Conservation (phyloP, 257 asterid species). For the Przewalskia tangutica region DNA sequence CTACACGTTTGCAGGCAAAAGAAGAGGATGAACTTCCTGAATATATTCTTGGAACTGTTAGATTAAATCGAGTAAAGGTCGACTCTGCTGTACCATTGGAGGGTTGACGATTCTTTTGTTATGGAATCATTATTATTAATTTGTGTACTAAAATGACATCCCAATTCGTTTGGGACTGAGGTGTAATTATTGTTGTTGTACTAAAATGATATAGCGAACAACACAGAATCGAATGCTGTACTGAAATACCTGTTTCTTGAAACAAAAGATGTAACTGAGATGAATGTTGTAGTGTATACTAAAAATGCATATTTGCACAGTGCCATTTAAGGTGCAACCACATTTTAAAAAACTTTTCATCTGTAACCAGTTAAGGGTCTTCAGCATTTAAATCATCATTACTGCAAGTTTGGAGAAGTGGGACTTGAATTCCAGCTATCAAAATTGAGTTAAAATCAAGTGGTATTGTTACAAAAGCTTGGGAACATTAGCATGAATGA, state of each 20-base stretch:
- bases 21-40: slow-evolving; percentile 91
- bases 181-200: neutral
- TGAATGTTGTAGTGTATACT: neutral
- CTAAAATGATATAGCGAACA: neutral
- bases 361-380: too few species aligned
- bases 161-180: neutral
- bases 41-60: slow-evolving; percentile 82
- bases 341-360: too few species aligned
- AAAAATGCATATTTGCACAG: neutral
- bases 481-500: too few species aligned
- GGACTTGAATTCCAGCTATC: too few species aligned
- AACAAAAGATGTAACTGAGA: slow-evolving; percentile 1
- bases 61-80: slow-evolving; percentile 59
- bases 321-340: too few species aligned
- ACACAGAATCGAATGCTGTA: neutral
- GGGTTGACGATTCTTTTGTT: slow-evolving; percentile 21
- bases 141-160: neutral
- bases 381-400: too few species aligned
- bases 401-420: too few species aligned
- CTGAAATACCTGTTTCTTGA: neutral
- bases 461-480: too few species aligned
- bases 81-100: slow-evolving; percentile 75
- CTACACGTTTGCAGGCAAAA: slow-evolving; percentile 45
- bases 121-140: neutral
- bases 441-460: too few species aligned